Percentiles rank a stretch among this genome's conserved stretches.
Evolutionary conservation across 257 asterid species (phyloP).

Genomic region (Anisodus acutangulus): DNA sequence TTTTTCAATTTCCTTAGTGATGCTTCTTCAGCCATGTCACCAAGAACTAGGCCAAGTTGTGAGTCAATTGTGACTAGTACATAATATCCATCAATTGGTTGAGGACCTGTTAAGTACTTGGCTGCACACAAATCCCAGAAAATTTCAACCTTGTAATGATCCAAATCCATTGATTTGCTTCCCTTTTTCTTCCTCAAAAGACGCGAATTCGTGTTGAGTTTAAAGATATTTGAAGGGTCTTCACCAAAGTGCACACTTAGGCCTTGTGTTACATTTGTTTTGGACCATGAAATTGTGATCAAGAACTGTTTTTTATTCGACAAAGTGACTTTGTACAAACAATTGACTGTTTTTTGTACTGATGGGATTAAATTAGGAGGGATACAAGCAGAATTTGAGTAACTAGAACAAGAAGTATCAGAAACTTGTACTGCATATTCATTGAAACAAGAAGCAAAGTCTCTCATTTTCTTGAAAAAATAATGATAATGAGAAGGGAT

Average conservation of each 20-base stretch:
- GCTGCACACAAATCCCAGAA: conserved; percentile 77
- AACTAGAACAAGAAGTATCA: conserved; percentile 66
- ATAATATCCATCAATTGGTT: conserved; percentile 68
- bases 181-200: conserved; percentile 72
- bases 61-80: conserved; percentile 58
- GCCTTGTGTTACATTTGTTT: conserved; percentile 49
- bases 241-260: conserved; percentile 50
- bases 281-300: conserved; percentile 66
- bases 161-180: conserved; percentile 51
- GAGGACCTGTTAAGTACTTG: conserved; percentile 69
- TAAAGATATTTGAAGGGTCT: conserved; percentile 50
- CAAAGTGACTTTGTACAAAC: conserved; percentile 52
- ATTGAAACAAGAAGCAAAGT: conserved; percentile 63
- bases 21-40: conserved; percentile 59
- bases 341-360: conserved; percentile 59
- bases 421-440: conserved; percentile 75
- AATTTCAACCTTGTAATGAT: conserved; percentile 47
- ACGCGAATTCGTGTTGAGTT: conserved; percentile 65
- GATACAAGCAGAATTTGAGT: conserved; percentile 56
- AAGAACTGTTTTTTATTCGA: conserved; percentile 49
- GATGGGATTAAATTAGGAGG: conserved; percentile 61
- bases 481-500: neutral
- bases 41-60: conserved; percentile 57
- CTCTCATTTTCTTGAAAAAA: conserved; percentile 53
- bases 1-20: conserved; percentile 38